Conservation (phyloP, 2,329 filamentous ascomycete genomes). For the Apiospora rasikravindrae region DNA sequence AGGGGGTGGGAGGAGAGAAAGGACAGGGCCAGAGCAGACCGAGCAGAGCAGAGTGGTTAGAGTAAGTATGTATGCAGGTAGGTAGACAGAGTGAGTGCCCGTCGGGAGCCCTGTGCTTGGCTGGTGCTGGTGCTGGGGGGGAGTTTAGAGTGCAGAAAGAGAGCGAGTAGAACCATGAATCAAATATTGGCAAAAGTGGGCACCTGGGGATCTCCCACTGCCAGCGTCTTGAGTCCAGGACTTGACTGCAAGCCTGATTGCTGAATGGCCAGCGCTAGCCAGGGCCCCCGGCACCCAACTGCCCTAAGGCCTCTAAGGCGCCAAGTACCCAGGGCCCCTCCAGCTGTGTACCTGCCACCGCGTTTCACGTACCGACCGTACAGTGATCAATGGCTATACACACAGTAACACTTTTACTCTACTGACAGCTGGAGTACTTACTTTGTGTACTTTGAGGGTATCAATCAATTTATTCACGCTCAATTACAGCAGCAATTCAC, state of each 20-base stretch:
- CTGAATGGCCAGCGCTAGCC: conserved; percentile 19
- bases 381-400: background rate
- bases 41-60: background rate
- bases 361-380: background rate
- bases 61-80: background rate
- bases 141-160: conserved; percentile 11
- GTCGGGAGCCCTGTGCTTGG: background rate
- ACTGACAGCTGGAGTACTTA: background rate
- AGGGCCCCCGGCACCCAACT: conserved; percentile 18
- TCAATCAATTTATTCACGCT: too few species aligned
- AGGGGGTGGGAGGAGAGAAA: too few species aligned
- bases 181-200: conserved; percentile 40
- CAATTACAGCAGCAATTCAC: background rate
- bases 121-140: background rate
- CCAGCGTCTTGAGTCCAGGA: conserved; percentile 23
- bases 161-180: conserved; percentile 28
- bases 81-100: too few species aligned
- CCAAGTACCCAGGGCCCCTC: background rate
- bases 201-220: conserved; percentile 32
- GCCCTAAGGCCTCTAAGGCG: conserved; percentile 13
- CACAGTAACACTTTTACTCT: background rate
- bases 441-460: too few species aligned
- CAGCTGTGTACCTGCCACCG: background rate
- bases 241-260: conserved; percentile 19
- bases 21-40: too few species aligned